phyloP scores from a whole-genome alignment of 1,284 basidiomycete species.

The Apiotrichum laibachii region DNA sequence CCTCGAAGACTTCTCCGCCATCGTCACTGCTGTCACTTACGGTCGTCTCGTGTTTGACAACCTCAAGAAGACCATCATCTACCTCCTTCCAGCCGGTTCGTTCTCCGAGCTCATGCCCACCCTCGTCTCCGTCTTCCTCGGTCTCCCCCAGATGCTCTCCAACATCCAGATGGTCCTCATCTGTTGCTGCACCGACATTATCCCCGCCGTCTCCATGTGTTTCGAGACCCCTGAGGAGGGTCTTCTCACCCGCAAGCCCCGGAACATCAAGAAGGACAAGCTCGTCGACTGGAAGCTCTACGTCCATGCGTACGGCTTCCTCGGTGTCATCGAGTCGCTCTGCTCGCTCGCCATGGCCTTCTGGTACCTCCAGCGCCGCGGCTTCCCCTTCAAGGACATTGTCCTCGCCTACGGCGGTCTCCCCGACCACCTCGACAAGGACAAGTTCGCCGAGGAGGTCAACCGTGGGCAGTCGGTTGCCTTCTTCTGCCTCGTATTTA shows the following conservation, averaged over 20 bases:
- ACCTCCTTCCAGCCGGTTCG: constrained; percentile 51
- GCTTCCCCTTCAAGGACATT: constrained; percentile 59
- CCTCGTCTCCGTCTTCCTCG: constrained; percentile 57
- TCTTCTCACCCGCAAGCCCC: constrained; percentile 62
- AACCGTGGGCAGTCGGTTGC: constrained; percentile 55
- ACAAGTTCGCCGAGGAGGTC: constrained; percentile 52
- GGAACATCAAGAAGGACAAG: constrained; percentile 59
- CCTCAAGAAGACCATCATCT: constrained; percentile 56
- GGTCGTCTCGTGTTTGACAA: constrained; percentile 69
- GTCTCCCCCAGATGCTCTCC: constrained; percentile 58
- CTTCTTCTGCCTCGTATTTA: constrained; percentile 65
- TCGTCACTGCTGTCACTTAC: constrained; percentile 55
- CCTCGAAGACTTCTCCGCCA: constrained; percentile 49
- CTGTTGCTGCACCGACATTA: constrained; percentile 46
- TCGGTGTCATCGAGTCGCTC: constrained; percentile 60
- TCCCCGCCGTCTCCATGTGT: constrained; percentile 60
- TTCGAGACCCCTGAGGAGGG: constrained; percentile 61
- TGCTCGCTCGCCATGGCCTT: constrained; percentile 56
- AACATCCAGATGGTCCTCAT: constrained; percentile 54
- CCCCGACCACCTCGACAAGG: constrained; percentile 42
- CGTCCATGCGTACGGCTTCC: constrained; percentile 64
- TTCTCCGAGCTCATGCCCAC: constrained; percentile 70
- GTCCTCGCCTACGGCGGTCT: constrained; percentile 58
- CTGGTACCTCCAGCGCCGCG: constrained; percentile 56
- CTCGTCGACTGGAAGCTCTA: constrained; percentile 57